phyloP scores from a whole-genome alignment of 2,329 filamentous ascomycete species.

The Fusarium tuaranense region DNA sequence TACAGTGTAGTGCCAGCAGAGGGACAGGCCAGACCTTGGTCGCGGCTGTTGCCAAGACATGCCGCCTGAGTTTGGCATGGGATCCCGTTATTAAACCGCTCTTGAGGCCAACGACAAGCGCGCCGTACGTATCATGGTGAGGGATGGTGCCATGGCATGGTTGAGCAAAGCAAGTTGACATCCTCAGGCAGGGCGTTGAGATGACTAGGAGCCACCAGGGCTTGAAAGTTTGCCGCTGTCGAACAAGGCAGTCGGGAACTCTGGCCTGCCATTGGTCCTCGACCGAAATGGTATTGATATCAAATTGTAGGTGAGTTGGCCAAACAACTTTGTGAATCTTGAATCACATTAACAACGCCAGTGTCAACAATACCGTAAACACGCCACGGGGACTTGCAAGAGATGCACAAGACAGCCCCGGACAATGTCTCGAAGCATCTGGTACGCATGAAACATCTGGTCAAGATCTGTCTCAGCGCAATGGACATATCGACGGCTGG shows the following conservation, averaged over 20 bases:
- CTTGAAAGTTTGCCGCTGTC: slow-evolving; percentile 3
- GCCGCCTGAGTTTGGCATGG: slow-evolving; percentile 22
- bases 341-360: background rate
- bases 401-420: background rate
- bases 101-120: slow-evolving; percentile 14
- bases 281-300: slow-evolving; percentile 5
- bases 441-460: slow-evolving; percentile 6
- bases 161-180: slow-evolving; percentile 26
- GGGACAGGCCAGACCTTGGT: slow-evolving; percentile 29
- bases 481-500: slow-evolving; percentile 3
- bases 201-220: background rate
- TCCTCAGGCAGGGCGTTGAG: slow-evolving; percentile 1
- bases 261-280: slow-evolving; percentile 6
- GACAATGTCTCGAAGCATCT: slow-evolving; percentile 4
- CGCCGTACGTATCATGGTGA: slow-evolving; percentile 2
- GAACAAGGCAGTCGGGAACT: slow-evolving; percentile 7
- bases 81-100: slow-evolving; percentile 24
- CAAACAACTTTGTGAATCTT: background rate
- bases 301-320: background rate
- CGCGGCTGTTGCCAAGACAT: slow-evolving; percentile 35
- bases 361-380: slow-evolving; percentile 9
- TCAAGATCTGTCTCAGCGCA: slow-evolving; percentile 16
- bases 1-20: slow-evolving; percentile 19
- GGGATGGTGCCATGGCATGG: slow-evolving; percentile 24
- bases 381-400: background rate